phyloP scores from a whole-genome alignment of 768 basidiomycete genomes.

The Kwoniella dendrophila region DNA sequence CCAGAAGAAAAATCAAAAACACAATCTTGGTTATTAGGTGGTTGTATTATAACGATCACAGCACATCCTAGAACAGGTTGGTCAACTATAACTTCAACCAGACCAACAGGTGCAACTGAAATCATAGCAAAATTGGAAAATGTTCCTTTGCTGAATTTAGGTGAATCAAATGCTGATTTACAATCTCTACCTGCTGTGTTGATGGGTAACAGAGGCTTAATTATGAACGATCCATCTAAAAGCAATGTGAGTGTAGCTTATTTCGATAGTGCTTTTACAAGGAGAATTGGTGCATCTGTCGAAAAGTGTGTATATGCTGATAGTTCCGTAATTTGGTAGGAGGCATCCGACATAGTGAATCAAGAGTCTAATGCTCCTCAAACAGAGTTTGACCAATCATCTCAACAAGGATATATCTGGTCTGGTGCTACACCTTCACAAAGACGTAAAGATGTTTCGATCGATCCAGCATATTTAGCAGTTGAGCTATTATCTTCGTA shows the following conservation, averaged over 20 bases:
- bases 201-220: constrained; percentile 66
- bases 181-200: constrained; percentile 72
- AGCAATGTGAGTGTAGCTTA: background rate
- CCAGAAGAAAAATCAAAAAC: constrained; percentile 41
- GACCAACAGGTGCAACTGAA: constrained; percentile 85
- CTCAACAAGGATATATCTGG: constrained; percentile 84
- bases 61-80: constrained; percentile 74
- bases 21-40: constrained; percentile 84
- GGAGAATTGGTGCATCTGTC: background rate
- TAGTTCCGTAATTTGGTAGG: background rate
- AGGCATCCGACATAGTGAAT: constrained; percentile 33
- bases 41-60: constrained; percentile 80
- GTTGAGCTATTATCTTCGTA: constrained; percentile 78
- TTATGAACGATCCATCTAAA: constrained; percentile 4
- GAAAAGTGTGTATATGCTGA: background rate
- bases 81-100: constrained; percentile 79
- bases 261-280: background rate
- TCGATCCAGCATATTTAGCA: constrained; percentile 82
- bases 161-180: constrained; percentile 79
- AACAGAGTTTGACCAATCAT: constrained; percentile 34
- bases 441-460: constrained; percentile 76
- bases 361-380: constrained; percentile 30
- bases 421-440: constrained; percentile 82
- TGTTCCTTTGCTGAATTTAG: constrained; percentile 77
- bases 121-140: constrained; percentile 87